phyloP scores from a whole-genome alignment of 1,284 basidiomycete genomes.

The Neolentinus lepideus region DNA sequence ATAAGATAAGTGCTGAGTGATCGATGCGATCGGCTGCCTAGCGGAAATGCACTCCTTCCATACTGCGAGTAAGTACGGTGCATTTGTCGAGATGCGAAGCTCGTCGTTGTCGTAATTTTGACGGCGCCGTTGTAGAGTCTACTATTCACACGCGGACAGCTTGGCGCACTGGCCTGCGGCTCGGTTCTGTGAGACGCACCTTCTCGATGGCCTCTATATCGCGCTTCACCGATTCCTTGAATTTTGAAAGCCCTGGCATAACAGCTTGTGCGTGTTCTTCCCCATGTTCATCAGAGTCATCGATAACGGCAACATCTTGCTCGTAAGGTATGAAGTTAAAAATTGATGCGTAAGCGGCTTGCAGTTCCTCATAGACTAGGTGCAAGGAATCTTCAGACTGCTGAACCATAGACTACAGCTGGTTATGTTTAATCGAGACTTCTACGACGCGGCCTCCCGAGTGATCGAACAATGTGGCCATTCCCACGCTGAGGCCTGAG shows the following conservation, averaged over 20 bases:
- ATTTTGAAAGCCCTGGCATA: background rate
- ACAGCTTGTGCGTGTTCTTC: background rate
- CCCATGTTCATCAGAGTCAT: background rate
- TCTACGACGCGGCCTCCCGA: too few species aligned
- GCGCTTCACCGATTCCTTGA: conserved; percentile 3
- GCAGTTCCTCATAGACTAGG: background rate
- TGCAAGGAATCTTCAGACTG: background rate
- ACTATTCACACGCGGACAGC: background rate
- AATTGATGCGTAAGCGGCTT: background rate
- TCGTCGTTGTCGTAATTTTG: conserved; percentile 20
- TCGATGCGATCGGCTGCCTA: conserved; percentile 43
- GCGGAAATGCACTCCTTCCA: conserved; percentile 71
- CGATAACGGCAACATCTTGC: background rate
- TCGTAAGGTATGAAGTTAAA: background rate
- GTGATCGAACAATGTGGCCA: too few species aligned
- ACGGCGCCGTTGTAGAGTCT: conserved; percentile 17
- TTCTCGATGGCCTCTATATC: background rate
- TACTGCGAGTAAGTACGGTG: conserved; percentile 67
- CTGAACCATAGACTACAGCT: too few species aligned
- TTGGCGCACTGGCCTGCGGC: background rate
- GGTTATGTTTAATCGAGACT: too few species aligned
- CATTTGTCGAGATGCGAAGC: conserved; percentile 47
- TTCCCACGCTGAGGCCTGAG: too few species aligned
- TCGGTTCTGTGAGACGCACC: background rate
- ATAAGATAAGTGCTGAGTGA: conserved; percentile 47